These are phyloP conservation scores for Kwoniella pini DNA, from an alignment of 768 basidiomycete genomes.

Conservation along the genomic window DNA sequence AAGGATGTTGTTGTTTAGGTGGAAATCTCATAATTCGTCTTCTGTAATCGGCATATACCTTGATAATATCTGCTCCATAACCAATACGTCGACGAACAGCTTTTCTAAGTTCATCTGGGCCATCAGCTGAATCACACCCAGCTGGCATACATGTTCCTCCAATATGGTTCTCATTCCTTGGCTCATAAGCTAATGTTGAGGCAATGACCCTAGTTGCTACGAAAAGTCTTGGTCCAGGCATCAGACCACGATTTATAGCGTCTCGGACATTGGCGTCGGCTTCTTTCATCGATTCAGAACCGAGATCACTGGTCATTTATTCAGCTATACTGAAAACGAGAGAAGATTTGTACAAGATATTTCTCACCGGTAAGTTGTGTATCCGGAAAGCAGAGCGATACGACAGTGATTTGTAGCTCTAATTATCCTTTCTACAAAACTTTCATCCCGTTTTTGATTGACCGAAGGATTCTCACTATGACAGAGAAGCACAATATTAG, in stretches of 20 bases:
- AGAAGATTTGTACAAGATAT: no score
- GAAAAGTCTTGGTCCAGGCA: slow-evolving; percentile 31
- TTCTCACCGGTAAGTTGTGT: slow-evolving; percentile 32
- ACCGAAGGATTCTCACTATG: slow-evolving; percentile 27
- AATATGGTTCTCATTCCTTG: slow-evolving; percentile 20
- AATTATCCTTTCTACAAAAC: slow-evolving; percentile 25
- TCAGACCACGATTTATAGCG: slow-evolving; percentile 29
- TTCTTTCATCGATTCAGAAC: slow-evolving; percentile 24
- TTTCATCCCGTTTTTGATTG: slow-evolving; percentile 29
- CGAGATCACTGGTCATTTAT: slow-evolving; percentile 19
- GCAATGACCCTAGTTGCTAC: slow-evolving; percentile 31
- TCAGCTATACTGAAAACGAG: no score
- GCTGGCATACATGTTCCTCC: slow-evolving; percentile 21
- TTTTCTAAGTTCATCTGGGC: slow-evolving; percentile 19
- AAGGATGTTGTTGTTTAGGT: slow-evolving; percentile 8
- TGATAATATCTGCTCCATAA: slow-evolving; percentile 35
- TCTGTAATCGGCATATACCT: slow-evolving; percentile 35
- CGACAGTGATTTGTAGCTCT: slow-evolving; percentile 30
- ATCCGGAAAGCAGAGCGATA: slow-evolving; percentile 25
- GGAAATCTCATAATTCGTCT: slow-evolving; percentile 25
- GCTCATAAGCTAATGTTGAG: slow-evolving; percentile 20
- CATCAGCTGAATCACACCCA: slow-evolving; percentile 25
- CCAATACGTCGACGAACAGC: slow-evolving; percentile 29
- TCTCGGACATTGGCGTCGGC: slow-evolving; percentile 27
- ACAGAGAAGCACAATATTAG: no score